phyloP scores from a whole-genome alignment of 352 stramenopile genomes.

The Phytophthora palmivora region DNA sequence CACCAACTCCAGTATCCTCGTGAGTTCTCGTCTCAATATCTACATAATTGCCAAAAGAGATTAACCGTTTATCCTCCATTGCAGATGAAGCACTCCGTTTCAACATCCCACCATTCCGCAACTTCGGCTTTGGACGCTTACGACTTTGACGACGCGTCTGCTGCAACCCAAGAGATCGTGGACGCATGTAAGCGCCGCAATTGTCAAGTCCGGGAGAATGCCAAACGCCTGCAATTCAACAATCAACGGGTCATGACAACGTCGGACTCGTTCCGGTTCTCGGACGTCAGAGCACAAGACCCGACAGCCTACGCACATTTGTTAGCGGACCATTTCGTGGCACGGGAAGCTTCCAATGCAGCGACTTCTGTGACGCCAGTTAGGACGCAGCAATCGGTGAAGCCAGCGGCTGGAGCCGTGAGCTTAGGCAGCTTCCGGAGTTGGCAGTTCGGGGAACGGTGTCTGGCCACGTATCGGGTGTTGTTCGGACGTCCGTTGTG shows the following conservation, averaged over 20 bases:
- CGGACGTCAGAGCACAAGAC: slow-evolving; percentile 28
- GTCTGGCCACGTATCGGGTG: slow-evolving; percentile 55
- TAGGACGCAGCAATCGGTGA: slow-evolving; percentile 13
- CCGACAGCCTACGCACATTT: slow-evolving; percentile 32
- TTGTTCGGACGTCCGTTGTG: slow-evolving; percentile 50
- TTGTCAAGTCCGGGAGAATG: slow-evolving; percentile 4
- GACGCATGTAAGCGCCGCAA: slow-evolving; percentile 20
- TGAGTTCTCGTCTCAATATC: not conserved
- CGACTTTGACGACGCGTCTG: slow-evolving; percentile 24
- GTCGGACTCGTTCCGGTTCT: slow-evolving; percentile 13
- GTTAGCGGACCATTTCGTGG: slow-evolving; percentile 39
- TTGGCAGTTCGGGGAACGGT: slow-evolving; percentile 41
- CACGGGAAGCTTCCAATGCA: slow-evolving; percentile 13
- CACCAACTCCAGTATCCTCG: slow-evolving; percentile 1
- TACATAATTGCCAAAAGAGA: slow-evolving; percentile 1
- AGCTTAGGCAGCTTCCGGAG: slow-evolving; percentile 22
- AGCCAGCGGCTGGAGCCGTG: slow-evolving; percentile 37
- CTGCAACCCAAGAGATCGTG: slow-evolving; percentile 6
- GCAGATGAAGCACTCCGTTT: slow-evolving; percentile 16
- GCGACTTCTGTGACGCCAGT: not conserved
- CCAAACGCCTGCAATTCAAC: slow-evolving; percentile 17
- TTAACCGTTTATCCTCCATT: not conserved
- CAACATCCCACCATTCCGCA: slow-evolving; percentile 4
- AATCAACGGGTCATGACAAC: slow-evolving; percentile 1
- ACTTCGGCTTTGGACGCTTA: slow-evolving; percentile 8